Evolutionary conservation across 371 early-diverging fungal species (phyloP), one percentile per base, ranked within the genome.

Genomic region (Saksenaea oblongispora): DNA sequence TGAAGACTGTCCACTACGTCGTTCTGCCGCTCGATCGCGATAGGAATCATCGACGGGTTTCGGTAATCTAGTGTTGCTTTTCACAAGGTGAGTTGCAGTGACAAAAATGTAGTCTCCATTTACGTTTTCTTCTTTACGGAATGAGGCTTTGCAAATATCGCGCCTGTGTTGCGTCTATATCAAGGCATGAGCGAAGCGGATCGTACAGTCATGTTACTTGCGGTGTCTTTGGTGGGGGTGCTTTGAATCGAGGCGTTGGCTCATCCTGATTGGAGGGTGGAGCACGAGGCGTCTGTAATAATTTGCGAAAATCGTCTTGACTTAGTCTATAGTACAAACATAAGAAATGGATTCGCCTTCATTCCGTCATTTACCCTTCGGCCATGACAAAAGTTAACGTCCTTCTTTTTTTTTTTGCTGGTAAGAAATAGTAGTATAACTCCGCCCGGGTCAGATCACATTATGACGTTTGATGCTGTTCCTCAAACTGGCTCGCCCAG

Each of bases 21-120:
- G 87, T 75, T 96, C 96, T 1, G 91, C 92, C 13, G 96, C 96
- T 37, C 96, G 80, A 72, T 96, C 96, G 42, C 96, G 92, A 66
- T 95, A 95, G 24, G 39, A 17, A 47, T 47, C 73, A 70, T n/a
- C 59, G 54, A 27, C 34, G 63, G 58, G 65, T 55, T 55, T 34
- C 55, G 35, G 17, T 44, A 54, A 31, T 64, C 56, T 15, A 56
- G 4, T 31, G 2, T 31, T 31, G 31, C 2, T 2, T 31, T 31
- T 31, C 31, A 31, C 31, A 31, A 31, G 31, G 2, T 31, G 31
- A 31, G 31, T 31, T 2, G 7, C 31, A 7, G 7, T 31, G 4
- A 31, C 31, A 2, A 31, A 2, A 31, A 31, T 34, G 17, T 18
- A 51, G 8, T 17, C n/a, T n/a, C n/a, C 13, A 14, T n/a, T 57